phyloP scores from a whole-genome alignment of 2,329 filamentous ascomycete genomes.

The Penicillium vulpinum region DNA sequence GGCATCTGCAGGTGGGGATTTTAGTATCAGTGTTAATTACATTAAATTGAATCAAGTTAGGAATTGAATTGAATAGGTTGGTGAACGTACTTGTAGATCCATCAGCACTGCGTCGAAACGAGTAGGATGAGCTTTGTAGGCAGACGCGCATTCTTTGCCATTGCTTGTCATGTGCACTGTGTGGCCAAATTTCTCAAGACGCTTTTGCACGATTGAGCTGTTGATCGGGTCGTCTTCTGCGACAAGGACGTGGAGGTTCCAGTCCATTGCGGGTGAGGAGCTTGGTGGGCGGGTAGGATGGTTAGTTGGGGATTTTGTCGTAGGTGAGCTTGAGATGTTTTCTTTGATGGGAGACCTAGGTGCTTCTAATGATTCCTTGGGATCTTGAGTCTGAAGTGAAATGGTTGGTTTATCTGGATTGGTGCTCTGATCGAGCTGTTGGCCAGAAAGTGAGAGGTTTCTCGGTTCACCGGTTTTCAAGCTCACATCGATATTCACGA shows the following conservation, averaged over 20 bases:
- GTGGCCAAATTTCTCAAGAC: slow-evolving; percentile 75
- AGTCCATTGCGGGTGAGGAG: not conserved
- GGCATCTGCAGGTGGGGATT: slow-evolving; percentile 66
- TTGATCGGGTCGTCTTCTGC: slow-evolving; percentile 90
- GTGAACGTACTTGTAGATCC: slow-evolving; percentile 77
- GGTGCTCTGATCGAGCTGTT: slow-evolving; percentile 1
- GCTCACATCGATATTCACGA: slow-evolving; percentile 14
- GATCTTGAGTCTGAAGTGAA: not conserved
- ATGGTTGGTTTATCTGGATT: not conserved
- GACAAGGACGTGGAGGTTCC: slow-evolving; percentile 60
- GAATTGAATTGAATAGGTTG: not conserved
- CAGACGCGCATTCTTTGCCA: slow-evolving; percentile 76
- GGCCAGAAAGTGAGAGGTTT: slow-evolving; percentile 11
- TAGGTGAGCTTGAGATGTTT: not conserved
- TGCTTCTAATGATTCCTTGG: not conserved
- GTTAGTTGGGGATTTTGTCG: not conserved
- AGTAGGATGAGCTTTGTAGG: slow-evolving; percentile 63
- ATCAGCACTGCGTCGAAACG: slow-evolving; percentile 79
- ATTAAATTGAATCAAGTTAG: not conserved
- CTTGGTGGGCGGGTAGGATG: not conserved
- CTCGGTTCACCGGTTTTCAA: slow-evolving; percentile 15
- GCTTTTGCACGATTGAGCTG: slow-evolving; percentile 75
- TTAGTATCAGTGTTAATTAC: not conserved
- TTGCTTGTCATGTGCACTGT: slow-evolving; percentile 72
- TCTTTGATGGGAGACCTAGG: not conserved